Evolutionary conservation across 352 stramenopile species (phyloP).

Genomic region (Phytophthora melonis): DNA sequence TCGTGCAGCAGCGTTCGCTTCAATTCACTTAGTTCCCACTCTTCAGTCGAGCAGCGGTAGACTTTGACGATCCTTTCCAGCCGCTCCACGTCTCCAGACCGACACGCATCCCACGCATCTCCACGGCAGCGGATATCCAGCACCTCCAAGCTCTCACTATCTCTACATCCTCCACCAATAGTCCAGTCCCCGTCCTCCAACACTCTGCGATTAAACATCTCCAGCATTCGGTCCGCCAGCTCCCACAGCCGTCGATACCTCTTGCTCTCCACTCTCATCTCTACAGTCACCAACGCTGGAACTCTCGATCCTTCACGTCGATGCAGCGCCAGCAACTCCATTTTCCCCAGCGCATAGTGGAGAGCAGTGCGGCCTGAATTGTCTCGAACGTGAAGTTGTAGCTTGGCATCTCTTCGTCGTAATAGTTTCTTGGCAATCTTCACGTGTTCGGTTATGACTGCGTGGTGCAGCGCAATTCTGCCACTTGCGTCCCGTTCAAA

Average conservation of each 20-base stretch:
- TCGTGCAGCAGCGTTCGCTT: conserved; percentile 66
- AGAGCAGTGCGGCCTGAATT: conserved; percentile 46
- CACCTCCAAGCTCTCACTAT: conserved; percentile 17
- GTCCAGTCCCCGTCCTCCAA: neutral
- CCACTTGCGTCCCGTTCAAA: conserved; percentile 51
- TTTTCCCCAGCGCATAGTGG: conserved; percentile 63
- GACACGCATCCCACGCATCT: conserved; percentile 61
- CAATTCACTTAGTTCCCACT: conserved; percentile 36
- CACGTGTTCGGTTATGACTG: conserved; percentile 50
- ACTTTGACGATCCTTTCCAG: conserved; percentile 47
- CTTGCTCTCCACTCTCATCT: conserved; percentile 29
- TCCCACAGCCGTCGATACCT: conserved; percentile 49
- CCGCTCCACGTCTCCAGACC: conserved; percentile 47
- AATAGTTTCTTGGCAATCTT: conserved; percentile 47
- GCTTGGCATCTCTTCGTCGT: conserved; percentile 36
- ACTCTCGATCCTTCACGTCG: neutral
- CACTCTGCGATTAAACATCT: conserved; percentile 13
- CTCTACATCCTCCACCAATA: neutral
- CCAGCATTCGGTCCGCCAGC: conserved; percentile 49
- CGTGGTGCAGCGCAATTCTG: conserved; percentile 62
- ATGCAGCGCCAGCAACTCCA: conserved; percentile 36
- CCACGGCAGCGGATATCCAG: conserved; percentile 57
- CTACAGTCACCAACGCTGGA: neutral
- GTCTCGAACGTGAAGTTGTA: conserved; percentile 56
- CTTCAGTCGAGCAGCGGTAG: conserved; percentile 20